Evolutionary conservation across 371 early-diverging fungal genomes (phyloP), one percentile per base, ranked within the genome.

Genomic region (Funneliformis caledonium): DNA sequence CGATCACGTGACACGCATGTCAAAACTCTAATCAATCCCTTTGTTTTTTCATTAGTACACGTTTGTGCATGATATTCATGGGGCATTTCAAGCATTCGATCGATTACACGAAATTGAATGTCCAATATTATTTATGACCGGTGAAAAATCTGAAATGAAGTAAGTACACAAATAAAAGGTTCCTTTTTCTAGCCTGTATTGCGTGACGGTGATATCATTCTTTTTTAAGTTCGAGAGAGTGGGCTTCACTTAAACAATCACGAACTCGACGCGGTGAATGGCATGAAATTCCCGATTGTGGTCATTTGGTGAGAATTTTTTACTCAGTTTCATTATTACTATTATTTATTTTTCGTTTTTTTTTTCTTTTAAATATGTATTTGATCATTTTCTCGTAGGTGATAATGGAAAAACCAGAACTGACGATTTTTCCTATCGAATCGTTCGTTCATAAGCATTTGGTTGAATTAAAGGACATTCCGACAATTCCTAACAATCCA

Each of bases 301-400:
- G 74, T 19, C 74, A 74, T 26, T 59, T 74, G 60, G 74, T 74
- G 16, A 42, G 59, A 33, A 70, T 9, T 19, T 42, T 69, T 70
- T 14, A 14, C 4, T 56, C 6, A 37, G 7, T 31, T 33, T 37
- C 2, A 73, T 50, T 73, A 33, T 10, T 10, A 52, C 5, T 52
- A 56, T 19, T 9, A 74, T 26, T 31, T 59, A 31, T 37, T 31
- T 9, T 74, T 16, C 11, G 14, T 19, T 43, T 74, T 14, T 74
- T 14, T 50, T 12, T 26, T 26, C 26, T 26, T 26, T 50, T 2
- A 19, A 22, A 45, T 42, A 42, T 4, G n/a, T 70, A 33, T 73
- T 19, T 72, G 19, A 16, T 52, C 14, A 1, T 22, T 19, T 56
- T 2, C 8, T 19, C 11, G 10, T 31, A 74, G 74, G 74, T 74